Conservation (phyloP, 2,329 filamentous ascomycete genomes). For the Mariannaea elegans region DNA sequence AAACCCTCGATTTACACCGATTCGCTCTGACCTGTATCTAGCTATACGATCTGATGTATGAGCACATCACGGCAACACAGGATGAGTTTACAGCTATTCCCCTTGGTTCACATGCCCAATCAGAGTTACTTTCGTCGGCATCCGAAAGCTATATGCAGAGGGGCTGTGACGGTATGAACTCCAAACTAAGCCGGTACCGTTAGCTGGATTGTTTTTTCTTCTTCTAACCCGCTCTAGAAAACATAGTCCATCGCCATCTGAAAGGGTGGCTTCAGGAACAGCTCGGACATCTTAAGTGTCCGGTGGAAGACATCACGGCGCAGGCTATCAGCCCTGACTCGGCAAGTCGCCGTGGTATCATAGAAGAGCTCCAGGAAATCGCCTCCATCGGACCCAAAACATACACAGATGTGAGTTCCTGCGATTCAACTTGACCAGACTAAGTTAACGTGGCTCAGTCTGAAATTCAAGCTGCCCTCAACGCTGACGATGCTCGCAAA, state of each 20-base stretch:
- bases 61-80: neutral
- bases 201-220: neutral
- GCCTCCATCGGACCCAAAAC: conserved; percentile 11
- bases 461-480: conserved; percentile 34
- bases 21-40: neutral
- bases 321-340: neutral
- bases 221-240: neutral
- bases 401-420: conserved; percentile 30
- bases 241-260: conserved; percentile 4
- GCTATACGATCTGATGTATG: neutral
- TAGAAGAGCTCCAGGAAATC: neutral
- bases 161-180: conserved; percentile 6
- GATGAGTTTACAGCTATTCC: neutral
- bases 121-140: neutral
- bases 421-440: neutral
- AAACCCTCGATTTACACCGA: neutral
- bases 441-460: conserved; percentile 8
- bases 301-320: neutral
- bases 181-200: too few relatives aligned
- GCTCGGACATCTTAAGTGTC: neutral
- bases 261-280: conserved; percentile 18
- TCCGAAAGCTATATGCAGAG: neutral
- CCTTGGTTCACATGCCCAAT: neutral
- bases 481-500: conserved; percentile 25
- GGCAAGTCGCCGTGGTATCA: neutral